Base-by-base conservation (phyloP, 768 basidiomycete genomes). In the Leccinum subtestaceum region DNA sequence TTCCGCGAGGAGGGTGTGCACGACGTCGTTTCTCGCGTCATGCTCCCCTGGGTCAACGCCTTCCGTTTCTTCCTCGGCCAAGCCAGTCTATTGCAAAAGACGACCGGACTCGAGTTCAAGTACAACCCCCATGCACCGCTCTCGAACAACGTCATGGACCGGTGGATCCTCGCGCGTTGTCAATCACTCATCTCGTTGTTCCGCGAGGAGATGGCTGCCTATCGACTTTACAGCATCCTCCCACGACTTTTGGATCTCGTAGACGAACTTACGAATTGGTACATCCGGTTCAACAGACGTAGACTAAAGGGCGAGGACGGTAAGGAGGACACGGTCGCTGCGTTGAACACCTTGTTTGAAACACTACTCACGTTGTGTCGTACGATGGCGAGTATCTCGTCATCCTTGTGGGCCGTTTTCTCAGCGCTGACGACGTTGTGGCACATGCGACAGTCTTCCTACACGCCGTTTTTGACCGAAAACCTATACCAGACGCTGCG, bases 61-160 rank as follows among this genome's bases (percentile, higher is more conserved):
- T 95, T 95, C 86, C 93, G 96, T 57, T 99, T 99, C 84, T 97
- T 98, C 85, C 81, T 98, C 51, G 93, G 93, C n/a, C 95, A 98
- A 71, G 91, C 86, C 34, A 87, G 87, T 4, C 78, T 99, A 25
- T 80, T 93, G 66, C 89, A 93, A 74, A 96, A 96, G 72, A 84
- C 84, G 21, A 81, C 82, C 9, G 86, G 86, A 4, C 75, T 84
- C 60, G 84, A 87, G 52, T 98, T 97, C 78, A 78, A 80, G 62
- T 98, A 98, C 74, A 84, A 97, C 68, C 81, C 90, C 17, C 85
- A 93, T 65, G 91, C 91, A 1, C 82, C 88, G 6, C 77, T 89
- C n/a, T 91, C 92, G 15, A 82, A 76, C 64, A 99, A 98, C 70
- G 95, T 98, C 68, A 98, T 98, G 96, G 97, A 99, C 69, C 84